Evolutionary conservation across 2,329 filamentous ascomycete genomes (phyloP).

Genomic region (Akanthomyces dipterigenus): DNA sequence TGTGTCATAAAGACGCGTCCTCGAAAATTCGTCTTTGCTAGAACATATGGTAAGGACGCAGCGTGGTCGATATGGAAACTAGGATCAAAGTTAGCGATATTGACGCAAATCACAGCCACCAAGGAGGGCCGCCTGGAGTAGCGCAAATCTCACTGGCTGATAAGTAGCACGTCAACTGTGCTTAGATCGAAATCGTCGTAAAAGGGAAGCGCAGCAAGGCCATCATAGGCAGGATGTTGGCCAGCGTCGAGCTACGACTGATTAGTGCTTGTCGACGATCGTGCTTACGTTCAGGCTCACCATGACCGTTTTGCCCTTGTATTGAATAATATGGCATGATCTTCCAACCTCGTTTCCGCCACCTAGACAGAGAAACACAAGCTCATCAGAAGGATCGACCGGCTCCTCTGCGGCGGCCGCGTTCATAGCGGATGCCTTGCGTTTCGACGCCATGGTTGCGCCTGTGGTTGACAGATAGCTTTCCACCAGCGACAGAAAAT

Average conservation of each 20-base stretch:
- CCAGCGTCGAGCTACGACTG: constrained; percentile 77
- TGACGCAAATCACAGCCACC: background rate
- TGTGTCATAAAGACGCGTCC: constrained; percentile 99
- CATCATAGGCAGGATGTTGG: constrained; percentile 94
- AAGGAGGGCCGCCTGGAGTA: background rate
- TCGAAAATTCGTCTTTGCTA: constrained; percentile 96
- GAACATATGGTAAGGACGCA: constrained; percentile 94
- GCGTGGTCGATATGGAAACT: constrained; percentile 99
- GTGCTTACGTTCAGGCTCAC: constrained; percentile 38
- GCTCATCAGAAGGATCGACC: constrained; percentile 86
- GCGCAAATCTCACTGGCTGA: constrained; percentile 83
- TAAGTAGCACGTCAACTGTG: constrained; percentile 91
- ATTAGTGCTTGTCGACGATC: background rate
- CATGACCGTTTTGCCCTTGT: constrained; percentile 99
- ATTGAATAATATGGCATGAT: constrained; percentile 96
- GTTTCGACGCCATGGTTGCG: constrained; percentile 77
- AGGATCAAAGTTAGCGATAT: constrained; percentile 9
- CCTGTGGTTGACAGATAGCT: background rate
- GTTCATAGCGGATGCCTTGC: constrained; percentile 75
- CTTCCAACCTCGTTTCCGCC: constrained; percentile 96
- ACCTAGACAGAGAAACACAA: constrained; percentile 88
- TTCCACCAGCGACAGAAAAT: background rate
- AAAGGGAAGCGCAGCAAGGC: constrained; percentile 86
- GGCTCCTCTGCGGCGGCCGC: constrained; percentile 67
- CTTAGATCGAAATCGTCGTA: constrained; percentile 98